phyloP scores from a whole-genome alignment of 2,329 filamentous ascomycete species.

The Endothia cerciana region DNA sequence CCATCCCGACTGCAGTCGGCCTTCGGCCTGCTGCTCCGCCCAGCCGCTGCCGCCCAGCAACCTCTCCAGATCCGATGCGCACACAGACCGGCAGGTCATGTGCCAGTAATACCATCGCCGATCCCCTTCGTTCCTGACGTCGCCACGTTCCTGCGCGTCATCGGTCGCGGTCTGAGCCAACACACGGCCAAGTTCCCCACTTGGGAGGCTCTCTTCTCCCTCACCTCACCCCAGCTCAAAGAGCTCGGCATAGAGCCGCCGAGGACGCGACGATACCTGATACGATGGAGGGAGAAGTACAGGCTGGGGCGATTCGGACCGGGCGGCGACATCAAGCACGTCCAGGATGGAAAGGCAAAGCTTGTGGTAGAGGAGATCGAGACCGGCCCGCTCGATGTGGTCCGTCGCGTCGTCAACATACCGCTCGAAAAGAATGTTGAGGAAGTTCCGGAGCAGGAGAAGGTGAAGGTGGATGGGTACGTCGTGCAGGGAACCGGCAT shows the following conservation, averaged over 20 bases:
- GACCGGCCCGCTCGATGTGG: conserved; percentile 43
- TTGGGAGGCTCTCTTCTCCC: conserved; percentile 88
- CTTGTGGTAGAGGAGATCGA: conserved; percentile 51
- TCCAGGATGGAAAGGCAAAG: conserved; percentile 59
- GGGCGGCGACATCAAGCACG: conserved; percentile 79
- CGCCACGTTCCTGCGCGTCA: conserved; percentile 83
- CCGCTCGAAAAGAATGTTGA: conserved; percentile 48
- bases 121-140: conserved; percentile 88
- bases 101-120: conserved; percentile 60
- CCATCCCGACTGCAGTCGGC: conserved; percentile 35
- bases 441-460: conserved; percentile 40
- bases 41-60: conserved; percentile 36
- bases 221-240: conserved; percentile 76
- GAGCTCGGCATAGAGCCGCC: conserved; percentile 87
- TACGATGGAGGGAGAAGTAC: conserved; percentile 88
- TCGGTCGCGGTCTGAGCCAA: conserved; percentile 82
- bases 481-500: conserved; percentile 72
- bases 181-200: conserved; percentile 86
- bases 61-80: conserved; percentile 47
- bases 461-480: conserved; percentile 65
- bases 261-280: conserved; percentile 78
- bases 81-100: conserved; percentile 44
- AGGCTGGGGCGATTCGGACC: conserved; percentile 76
- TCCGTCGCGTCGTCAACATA: conserved; percentile 60
- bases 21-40: conserved; percentile 36